phyloP scores from a whole-genome alignment of 176 grass and related monocot species.

The Triticum dicoccoides region DNA sequence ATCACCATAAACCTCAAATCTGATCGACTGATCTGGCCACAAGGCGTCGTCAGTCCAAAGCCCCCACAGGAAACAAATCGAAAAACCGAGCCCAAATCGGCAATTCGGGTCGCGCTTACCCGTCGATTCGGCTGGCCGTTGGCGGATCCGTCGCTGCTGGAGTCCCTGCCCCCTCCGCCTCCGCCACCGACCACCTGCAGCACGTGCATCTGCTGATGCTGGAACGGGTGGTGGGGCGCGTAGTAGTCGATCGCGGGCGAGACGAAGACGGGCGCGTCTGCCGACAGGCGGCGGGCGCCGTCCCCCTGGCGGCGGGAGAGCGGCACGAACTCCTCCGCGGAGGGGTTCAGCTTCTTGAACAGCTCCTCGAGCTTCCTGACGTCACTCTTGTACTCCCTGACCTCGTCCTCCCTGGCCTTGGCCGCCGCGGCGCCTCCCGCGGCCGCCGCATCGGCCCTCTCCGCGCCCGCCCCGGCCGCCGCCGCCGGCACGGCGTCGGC shows the following conservation, averaged over 20 bases:
- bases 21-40: constrained; percentile 12
- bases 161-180: constrained; percentile 48
- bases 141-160: constrained; percentile 71
- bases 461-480: background rate
- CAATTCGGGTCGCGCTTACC: constrained; percentile 36
- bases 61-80: constrained; percentile 13
- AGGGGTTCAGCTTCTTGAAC: constrained; percentile 84
- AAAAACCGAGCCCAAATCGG: background rate
- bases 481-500: constrained; percentile 33
- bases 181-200: constrained; percentile 31
- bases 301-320: constrained; percentile 32
- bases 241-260: constrained; percentile 51
- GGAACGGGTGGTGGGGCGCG: constrained; percentile 28
- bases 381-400: constrained; percentile 63
- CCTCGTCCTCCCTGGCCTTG: constrained; percentile 48
- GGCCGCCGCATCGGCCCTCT: background rate
- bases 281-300: constrained; percentile 27
- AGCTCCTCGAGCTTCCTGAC: constrained; percentile 79
- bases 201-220: constrained; percentile 43
- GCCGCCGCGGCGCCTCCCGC: background rate
- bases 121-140: constrained; percentile 58
- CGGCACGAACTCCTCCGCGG: constrained; percentile 84
- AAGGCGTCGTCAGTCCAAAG: constrained; percentile 3
- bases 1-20: constrained; percentile 25
- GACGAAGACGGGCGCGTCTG: constrained; percentile 47